phyloP scores from a whole-genome alignment of 2,329 filamentous ascomycete genomes.

The Fusarium falciforme region DNA sequence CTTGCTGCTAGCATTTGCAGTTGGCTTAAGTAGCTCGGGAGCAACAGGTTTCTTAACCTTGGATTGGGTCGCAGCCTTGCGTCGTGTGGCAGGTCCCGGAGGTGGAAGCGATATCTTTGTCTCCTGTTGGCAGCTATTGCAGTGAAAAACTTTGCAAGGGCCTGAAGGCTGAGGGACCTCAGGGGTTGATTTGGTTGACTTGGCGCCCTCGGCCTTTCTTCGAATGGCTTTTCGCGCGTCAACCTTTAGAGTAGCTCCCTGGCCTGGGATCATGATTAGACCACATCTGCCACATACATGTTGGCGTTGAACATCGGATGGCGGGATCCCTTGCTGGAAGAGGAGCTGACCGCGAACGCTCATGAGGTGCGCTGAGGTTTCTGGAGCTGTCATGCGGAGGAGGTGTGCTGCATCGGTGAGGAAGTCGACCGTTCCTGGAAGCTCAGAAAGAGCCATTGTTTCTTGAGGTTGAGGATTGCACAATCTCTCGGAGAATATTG shows the following conservation, averaged over 20 bases:
- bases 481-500: not conserved
- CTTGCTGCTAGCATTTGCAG: conserved; percentile 69
- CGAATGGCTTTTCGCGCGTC: conserved; percentile 39
- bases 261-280: conserved; percentile 67
- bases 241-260: conserved; percentile 55
- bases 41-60: conserved; percentile 34
- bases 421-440: conserved; percentile 53
- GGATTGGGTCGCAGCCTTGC: conserved; percentile 24
- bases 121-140: conserved; percentile 57
- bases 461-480: too few relatives aligned
- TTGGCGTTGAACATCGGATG: conserved; percentile 62
- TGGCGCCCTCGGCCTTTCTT: conserved; percentile 14
- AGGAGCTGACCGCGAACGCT: conserved; percentile 62
- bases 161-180: conserved; percentile 31
- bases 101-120: conserved; percentile 56
- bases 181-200: conserved; percentile 4
- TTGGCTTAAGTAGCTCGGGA: conserved; percentile 47
- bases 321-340: conserved; percentile 57
- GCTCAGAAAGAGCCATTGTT: conserved; percentile 36
- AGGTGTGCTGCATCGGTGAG: conserved; percentile 71
- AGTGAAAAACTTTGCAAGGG: conserved; percentile 56
- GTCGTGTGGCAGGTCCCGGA: conserved; percentile 48
- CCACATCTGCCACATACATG: conserved; percentile 71
- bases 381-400: conserved; percentile 62
- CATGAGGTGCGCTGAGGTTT: conserved; percentile 71